Evolutionary conservation across 305 asterid species (phyloP).

Genomic region (Fraxinus paxiana): DNA sequence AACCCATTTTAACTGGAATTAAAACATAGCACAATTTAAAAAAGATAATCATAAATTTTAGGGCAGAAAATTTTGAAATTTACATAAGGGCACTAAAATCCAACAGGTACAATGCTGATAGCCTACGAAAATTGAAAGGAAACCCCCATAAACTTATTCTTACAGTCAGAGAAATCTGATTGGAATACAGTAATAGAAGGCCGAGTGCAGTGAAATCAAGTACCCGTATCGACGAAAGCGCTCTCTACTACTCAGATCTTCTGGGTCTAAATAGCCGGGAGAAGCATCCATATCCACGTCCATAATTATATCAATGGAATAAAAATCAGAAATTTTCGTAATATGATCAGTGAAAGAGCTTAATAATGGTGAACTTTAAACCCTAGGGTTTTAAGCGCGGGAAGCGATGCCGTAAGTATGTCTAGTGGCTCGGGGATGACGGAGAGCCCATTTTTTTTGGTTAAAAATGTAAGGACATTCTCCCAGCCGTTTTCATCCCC

Average conservation of each 20-base stretch:
- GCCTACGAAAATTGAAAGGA: background rate
- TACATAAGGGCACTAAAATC: slow-evolving; percentile 1
- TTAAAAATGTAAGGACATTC: too few relatives aligned
- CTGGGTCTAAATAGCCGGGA: slow-evolving; percentile 66
- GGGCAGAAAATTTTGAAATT: background rate
- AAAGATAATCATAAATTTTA: background rate
- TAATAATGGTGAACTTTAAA: background rate
- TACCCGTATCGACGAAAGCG: slow-evolving; percentile 94
- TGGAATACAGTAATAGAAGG: background rate
- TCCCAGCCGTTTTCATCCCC: too few relatives aligned
- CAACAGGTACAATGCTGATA: background rate
- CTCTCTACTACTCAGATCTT: slow-evolving; percentile 69
- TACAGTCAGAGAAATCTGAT: background rate
- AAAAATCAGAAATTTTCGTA: background rate
- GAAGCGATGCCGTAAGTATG: background rate
- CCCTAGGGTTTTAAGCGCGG: slow-evolving; percentile 5
- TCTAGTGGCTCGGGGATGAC: too few relatives aligned
- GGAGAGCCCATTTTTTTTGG: too few relatives aligned
- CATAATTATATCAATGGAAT: slow-evolving; percentile 28
- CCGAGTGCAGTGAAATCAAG: background rate
- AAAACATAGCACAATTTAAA: background rate
- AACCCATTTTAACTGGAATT: background rate
- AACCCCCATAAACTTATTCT: background rate
- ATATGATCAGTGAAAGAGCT: background rate
- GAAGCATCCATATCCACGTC: slow-evolving; percentile 71